A percentile compares a stretch with the other conserved stretches of the same genome.
phyloP scores from a whole-genome alignment of 1,284 basidiomycete genomes.

The Ceratobasidium sp. region DNA sequence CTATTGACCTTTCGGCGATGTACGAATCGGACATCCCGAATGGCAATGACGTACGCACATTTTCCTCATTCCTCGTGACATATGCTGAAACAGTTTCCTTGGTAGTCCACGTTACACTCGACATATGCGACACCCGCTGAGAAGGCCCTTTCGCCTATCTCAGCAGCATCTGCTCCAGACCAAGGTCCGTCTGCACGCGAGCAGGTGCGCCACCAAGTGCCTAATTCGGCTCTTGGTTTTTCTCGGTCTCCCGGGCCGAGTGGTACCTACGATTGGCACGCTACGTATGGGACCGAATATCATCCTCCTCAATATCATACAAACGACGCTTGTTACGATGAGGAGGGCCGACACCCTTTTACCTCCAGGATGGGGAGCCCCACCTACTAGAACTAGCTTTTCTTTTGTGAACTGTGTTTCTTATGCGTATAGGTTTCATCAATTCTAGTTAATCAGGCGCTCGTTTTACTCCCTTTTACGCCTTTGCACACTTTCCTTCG shows the following conservation, averaged over 20 bases:
- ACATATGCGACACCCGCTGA: slow-evolving; percentile 39
- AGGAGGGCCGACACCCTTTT: background rate
- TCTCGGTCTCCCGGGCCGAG: background rate
- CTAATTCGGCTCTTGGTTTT: background rate
- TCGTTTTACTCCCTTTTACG: background rate
- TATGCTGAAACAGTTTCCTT: background rate
- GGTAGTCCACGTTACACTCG: slow-evolving; percentile 40
- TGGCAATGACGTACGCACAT: slow-evolving; percentile 10
- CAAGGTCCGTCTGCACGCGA: background rate
- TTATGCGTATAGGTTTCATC: background rate
- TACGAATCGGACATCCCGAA: slow-evolving; percentile 9
- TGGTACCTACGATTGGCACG: slow-evolving; percentile 9
- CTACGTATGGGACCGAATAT: background rate
- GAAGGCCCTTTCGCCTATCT: slow-evolving; percentile 4
- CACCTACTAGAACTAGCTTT: background rate
- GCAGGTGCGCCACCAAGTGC: slow-evolving; percentile 1
- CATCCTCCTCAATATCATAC: background rate
- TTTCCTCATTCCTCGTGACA: background rate
- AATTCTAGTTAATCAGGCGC: background rate
- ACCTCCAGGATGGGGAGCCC: background rate
- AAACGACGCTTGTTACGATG: background rate
- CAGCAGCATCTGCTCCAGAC: slow-evolving; percentile 4
- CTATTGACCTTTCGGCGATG: slow-evolving; percentile 36
- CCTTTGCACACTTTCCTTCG: background rate
- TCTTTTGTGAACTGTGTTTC: background rate